Conservation (phyloP, 768 basidiomycete species). For the Calocybe cyanea region DNA sequence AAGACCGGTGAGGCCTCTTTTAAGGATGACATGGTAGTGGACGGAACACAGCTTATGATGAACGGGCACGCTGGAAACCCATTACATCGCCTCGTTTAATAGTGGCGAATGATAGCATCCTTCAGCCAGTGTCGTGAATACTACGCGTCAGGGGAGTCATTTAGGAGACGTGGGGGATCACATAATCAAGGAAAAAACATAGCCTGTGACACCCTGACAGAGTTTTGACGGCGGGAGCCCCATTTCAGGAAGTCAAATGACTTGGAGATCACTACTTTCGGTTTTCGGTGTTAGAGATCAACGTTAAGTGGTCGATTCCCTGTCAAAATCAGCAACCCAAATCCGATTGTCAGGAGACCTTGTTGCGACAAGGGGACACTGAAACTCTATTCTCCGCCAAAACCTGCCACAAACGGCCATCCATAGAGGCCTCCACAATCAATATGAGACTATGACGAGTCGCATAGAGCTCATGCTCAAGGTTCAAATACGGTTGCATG, state of each 20-base stretch:
- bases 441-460: not conserved
- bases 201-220: too few species aligned
- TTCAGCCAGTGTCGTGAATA: not conserved
- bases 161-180: constrained; percentile 6
- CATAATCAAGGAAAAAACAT: constrained; percentile 10
- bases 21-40: constrained; percentile 8
- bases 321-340: constrained; percentile 5
- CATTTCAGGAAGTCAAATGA: not conserved
- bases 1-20: constrained; percentile 3
- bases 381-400: constrained; percentile 3
- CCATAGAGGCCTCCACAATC: not conserved
- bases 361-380: constrained; percentile 7
- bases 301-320: not conserved
- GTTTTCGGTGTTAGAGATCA: not conserved
- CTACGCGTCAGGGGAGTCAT: constrained; percentile 5
- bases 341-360: constrained; percentile 8
- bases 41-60: constrained; percentile 15
- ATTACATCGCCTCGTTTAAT: constrained; percentile 13
- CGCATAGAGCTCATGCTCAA: too few species aligned
- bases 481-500: too few species aligned
- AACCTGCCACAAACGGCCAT: not conserved
- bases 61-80: constrained; percentile 6
- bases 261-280: constrained; percentile 2
- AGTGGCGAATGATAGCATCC: constrained; percentile 13
- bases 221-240: not conserved